Conservation (phyloP, 306 rosid species). For the Malus domestica region ASM211411v1 NC_041798.1:8221001-8221500, state of each 20-base stretch:
- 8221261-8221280: no score
- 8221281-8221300: no score
- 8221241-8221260: not conserved
- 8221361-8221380: no score
- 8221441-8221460: no score
- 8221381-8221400: no score
- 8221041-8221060: not conserved
- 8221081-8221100: not conserved
- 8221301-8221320: not conserved
- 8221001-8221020: not conserved
- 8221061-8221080: not conserved
- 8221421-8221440: no score
- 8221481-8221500: no score
- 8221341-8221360: no score
- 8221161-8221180: not conserved
- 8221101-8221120: not conserved
- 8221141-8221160: not conserved
- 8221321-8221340: not conserved
- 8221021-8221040: not conserved
- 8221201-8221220: not conserved
- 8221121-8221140: not conserved
- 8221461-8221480: no score
- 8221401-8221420: no score
- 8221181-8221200: not conserved
- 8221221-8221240: not conserved